Evolutionary conservation across 2,329 filamentous ascomycete genomes (phyloP).

Genomic region (Colletotrichum sp.): DNA sequence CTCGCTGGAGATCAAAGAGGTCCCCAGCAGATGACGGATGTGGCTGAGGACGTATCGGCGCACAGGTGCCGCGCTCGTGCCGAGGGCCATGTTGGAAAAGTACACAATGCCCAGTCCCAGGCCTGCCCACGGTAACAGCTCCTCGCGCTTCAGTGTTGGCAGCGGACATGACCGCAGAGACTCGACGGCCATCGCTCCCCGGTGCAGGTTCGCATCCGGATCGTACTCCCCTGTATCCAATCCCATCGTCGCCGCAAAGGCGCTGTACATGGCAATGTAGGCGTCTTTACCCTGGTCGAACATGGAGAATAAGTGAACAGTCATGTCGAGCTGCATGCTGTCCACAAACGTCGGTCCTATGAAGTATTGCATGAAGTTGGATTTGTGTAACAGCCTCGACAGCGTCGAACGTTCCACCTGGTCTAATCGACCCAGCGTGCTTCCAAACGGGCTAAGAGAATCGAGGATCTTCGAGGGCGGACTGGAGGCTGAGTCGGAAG

Average conservation of each 20-base stretch:
- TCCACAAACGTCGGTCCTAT: slow-evolving; percentile 13
- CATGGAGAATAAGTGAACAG: slow-evolving; percentile 14
- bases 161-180: slow-evolving; percentile 9
- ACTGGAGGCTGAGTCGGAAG: slow-evolving; percentile 14
- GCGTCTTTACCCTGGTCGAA: slow-evolving; percentile 19
- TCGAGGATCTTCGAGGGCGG: slow-evolving; percentile 13
- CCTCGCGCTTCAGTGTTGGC: slow-evolving; percentile 8
- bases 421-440: slow-evolving; percentile 1
- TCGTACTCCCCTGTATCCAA: slow-evolving; percentile 15
- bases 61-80: slow-evolving; percentile 14
- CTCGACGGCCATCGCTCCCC: slow-evolving; percentile 14
- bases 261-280: slow-evolving; percentile 17
- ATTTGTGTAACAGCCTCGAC: slow-evolving; percentile 10
- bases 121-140: slow-evolving; percentile 10
- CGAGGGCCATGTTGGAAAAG: slow-evolving; percentile 19
- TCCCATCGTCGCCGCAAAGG: slow-evolving; percentile 9
- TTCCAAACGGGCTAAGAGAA: slow-evolving; percentile 6
- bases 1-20: slow-evolving; percentile 2
- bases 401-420: background rate
- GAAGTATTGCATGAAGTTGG: slow-evolving; percentile 19
- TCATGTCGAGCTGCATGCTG: slow-evolving; percentile 18
- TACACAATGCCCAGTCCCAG: slow-evolving; percentile 9
- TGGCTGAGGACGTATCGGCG: slow-evolving; percentile 15
- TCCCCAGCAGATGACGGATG: slow-evolving; percentile 10
- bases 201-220: slow-evolving; percentile 7